Conservation (phyloP, 2,329 filamentous ascomycete genomes). For the Botrytis porri region DNA sequence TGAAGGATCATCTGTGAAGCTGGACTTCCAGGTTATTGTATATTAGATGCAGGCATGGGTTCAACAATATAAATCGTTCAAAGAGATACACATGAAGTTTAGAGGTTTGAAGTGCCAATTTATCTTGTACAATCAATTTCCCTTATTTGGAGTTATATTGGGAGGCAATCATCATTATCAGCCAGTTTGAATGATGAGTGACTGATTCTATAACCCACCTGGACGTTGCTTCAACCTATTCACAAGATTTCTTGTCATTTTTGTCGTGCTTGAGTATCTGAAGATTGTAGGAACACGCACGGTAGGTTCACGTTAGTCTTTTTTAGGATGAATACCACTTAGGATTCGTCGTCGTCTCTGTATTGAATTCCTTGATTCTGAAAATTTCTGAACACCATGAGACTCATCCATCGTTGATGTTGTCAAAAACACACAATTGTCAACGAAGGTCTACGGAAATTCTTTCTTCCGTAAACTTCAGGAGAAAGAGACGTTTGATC, state of each 20-base stretch:
- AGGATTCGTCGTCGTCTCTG: not conserved
- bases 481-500: not conserved
- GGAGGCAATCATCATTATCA: not conserved
- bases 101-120: not conserved
- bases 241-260: not conserved
- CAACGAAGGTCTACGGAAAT: not conserved
- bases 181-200: not conserved
- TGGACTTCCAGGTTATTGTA: not conserved
- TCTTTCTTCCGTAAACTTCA: not conserved
- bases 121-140: not conserved
- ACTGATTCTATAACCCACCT: not conserved
- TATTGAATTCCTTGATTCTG: not conserved
- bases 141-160: not conserved
- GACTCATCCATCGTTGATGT: not conserved
- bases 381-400: fast-evolving
- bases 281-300: not conserved
- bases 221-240: not conserved
- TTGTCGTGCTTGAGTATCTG: not conserved
- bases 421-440: not conserved
- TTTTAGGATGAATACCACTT: not conserved
- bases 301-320: fast-evolving
- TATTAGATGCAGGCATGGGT: not conserved
- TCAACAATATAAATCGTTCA: not conserved
- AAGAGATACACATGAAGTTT: not conserved
- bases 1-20: fast-evolving